Percentiles rank a stretch among this genome's conserved stretches.
phyloP scores from a whole-genome alignment of 805 yeast species.

The Metschnikowia lachancei region DNA sequence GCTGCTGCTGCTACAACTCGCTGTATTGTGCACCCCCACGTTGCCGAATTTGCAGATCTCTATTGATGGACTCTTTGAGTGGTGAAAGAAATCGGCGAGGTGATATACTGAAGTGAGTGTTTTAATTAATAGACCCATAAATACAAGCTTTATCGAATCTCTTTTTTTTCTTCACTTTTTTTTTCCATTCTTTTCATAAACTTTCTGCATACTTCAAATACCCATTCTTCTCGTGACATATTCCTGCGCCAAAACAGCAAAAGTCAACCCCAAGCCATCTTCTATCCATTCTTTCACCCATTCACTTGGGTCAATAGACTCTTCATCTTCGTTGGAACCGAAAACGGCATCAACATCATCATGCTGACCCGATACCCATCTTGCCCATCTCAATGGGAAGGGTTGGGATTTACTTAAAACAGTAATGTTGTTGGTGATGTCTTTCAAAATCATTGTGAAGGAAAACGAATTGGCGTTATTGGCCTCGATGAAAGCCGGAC shows the following conservation, averaged over 20 bases:
- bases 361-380: constrained; percentile 71
- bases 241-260: constrained; percentile 86
- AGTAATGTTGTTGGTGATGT: constrained; percentile 72
- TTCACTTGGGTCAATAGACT: constrained; percentile 37
- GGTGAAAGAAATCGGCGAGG: not conserved
- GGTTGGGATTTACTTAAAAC: constrained; percentile 81
- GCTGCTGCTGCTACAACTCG: constrained; percentile 10
- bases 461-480: constrained; percentile 57
- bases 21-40: constrained; percentile 37
- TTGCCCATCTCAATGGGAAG: constrained; percentile 85
- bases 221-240: constrained; percentile 93
- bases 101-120: not conserved
- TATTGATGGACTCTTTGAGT: constrained; percentile 23
- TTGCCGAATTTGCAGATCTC: constrained; percentile 46
- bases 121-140: constrained; percentile 5
- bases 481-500: constrained; percentile 39
- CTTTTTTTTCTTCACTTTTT: not conserved
- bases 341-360: constrained; percentile 21
- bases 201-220: constrained; percentile 18
- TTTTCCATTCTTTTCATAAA: not conserved
- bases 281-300: constrained; percentile 47
- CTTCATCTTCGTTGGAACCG: constrained; percentile 22
- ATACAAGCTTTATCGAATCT: not conserved
- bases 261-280: constrained; percentile 66
- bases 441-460: constrained; percentile 74